Percentiles rank a stretch among this genome's conserved stretches.
Conservation (phyloP, 805 yeast species). For the Starmerella floricola region DNA sequence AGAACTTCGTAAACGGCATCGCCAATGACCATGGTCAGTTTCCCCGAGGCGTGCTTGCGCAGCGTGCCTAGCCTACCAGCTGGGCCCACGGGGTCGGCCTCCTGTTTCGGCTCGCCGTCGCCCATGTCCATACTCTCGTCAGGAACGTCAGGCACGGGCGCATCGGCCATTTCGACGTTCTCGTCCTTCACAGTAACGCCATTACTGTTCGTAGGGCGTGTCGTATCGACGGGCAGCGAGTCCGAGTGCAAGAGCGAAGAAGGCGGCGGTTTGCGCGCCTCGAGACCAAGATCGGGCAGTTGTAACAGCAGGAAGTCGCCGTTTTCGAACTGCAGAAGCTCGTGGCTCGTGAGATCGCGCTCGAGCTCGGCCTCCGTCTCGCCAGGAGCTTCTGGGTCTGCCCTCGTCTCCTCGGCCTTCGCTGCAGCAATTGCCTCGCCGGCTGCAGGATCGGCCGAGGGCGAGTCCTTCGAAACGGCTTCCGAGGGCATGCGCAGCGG, state of each 20-base stretch:
- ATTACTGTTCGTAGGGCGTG: not conserved
- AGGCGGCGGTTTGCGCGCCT: constrained; percentile 7
- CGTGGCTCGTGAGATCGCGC: constrained; percentile 1
- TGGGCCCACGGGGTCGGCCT: not conserved
- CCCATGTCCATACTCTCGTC: not conserved
- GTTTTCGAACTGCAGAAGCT: constrained; percentile 20
- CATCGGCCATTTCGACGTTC: not conserved
- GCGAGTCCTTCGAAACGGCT: constrained; percentile 1
- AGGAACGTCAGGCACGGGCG: constrained; percentile 1
- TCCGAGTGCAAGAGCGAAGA: constrained; percentile 1
- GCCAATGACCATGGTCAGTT: constrained; percentile 61
- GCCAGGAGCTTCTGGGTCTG: not conserved
- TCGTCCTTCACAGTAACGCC: no score
- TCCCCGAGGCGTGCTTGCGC: constrained; percentile 75
- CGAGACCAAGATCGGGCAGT: constrained; percentile 34
- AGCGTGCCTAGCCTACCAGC: constrained; percentile 60
- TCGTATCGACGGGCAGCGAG: no score
- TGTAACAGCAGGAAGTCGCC: constrained; percentile 34
- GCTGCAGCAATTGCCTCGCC: constrained; percentile 11
- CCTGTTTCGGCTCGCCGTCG: not conserved
- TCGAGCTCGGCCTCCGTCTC: constrained; percentile 6
- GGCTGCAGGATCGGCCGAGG: not conserved
- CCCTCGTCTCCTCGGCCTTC: constrained; percentile 4
- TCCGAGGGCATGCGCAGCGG: constrained; percentile 19
- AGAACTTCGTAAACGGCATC: constrained; percentile 54